Percentiles rank a stretch among this genome's conserved stretches.
phyloP scores from a whole-genome alignment of 805 yeast genomes.

The Kuraishia piskuri region DNA sequence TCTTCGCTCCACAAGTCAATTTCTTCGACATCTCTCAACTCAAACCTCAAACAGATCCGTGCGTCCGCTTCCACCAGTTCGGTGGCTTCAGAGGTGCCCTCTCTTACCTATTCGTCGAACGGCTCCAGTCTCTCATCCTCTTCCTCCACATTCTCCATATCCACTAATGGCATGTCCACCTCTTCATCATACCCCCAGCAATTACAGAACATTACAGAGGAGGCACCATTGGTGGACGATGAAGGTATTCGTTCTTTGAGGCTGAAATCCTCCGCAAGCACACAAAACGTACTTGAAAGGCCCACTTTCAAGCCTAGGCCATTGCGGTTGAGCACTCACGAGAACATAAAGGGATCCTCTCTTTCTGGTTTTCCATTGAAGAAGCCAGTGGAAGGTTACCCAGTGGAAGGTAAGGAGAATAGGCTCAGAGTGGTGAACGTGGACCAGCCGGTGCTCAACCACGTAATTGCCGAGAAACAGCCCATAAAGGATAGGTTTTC shows the following conservation, averaged over 20 bases:
- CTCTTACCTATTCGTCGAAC: constrained; percentile 6
- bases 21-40: constrained; percentile 6
- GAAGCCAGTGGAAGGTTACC: background rate
- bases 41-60: constrained; percentile 10
- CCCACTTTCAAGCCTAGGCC: constrained; percentile 12
- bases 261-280: background rate
- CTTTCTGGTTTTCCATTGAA: background rate
- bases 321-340: constrained; percentile 7
- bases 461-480: background rate
- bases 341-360: background rate
- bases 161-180: constrained; percentile 12
- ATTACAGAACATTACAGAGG: constrained; percentile 4
- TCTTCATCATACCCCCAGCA: constrained; percentile 6
- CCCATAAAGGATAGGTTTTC: background rate
- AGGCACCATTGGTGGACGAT: background rate
- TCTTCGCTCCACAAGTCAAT: constrained; percentile 4
- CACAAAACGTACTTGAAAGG: constrained; percentile 1
- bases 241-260: background rate
- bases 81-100: constrained; percentile 26
- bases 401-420: background rate
- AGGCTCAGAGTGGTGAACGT: background rate
- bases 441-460: background rate
- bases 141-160: constrained; percentile 28
- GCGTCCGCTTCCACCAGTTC: constrained; percentile 19
- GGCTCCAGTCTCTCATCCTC: background rate